Evolutionary conservation across 2,329 filamentous ascomycete species (phyloP).

Genomic region (Beauveria asiatica): DNA sequence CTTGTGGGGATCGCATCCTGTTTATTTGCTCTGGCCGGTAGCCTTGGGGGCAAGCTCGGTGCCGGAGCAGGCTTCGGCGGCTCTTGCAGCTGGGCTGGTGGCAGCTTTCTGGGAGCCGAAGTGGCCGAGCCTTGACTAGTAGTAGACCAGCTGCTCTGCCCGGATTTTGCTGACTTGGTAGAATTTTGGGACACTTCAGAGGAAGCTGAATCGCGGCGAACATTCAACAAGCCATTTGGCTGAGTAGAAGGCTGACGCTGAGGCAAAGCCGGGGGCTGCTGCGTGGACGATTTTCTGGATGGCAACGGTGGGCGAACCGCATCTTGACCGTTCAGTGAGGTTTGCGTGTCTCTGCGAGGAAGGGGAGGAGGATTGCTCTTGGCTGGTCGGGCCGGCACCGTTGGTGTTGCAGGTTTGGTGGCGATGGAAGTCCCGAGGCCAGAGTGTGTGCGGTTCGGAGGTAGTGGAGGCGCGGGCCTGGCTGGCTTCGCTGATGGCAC

Average conservation of each 20-base stretch:
- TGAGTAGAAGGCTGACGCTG: conserved; percentile 40
- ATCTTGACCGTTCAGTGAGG: conserved; percentile 10
- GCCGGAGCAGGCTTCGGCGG: conserved; percentile 3
- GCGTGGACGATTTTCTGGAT: conserved; percentile 20
- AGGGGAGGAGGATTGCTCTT: conserved; percentile 24
- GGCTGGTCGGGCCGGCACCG: conserved; percentile 30
- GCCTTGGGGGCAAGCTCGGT: conserved; percentile 39
- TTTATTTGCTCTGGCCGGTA: conserved; percentile 32
- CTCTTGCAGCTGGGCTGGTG: conserved; percentile 30
- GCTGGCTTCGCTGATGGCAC: conserved; percentile 25
- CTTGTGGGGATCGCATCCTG: neutral
- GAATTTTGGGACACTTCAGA: conserved; percentile 50
- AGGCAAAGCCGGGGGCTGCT: conserved; percentile 39
- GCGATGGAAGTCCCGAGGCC: conserved; percentile 20
- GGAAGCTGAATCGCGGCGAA: conserved; percentile 46
- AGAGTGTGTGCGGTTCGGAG: conserved; percentile 29
- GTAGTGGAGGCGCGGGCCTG: conserved; percentile 29
- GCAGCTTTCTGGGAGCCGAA: conserved; percentile 38
- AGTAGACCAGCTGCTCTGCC: conserved; percentile 35
- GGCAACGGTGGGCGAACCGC: conserved; percentile 29
- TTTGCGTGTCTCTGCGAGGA: conserved; percentile 23
- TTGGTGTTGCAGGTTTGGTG: conserved; percentile 23
- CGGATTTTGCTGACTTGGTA: conserved; percentile 43
- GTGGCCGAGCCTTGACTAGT: conserved; percentile 40
- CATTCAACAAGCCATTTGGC: conserved; percentile 24